These are phyloP conservation scores for Auricularia auricula-judae DNA, from an alignment of 768 basidiomycete species.

Conservation along the genomic window DNA sequence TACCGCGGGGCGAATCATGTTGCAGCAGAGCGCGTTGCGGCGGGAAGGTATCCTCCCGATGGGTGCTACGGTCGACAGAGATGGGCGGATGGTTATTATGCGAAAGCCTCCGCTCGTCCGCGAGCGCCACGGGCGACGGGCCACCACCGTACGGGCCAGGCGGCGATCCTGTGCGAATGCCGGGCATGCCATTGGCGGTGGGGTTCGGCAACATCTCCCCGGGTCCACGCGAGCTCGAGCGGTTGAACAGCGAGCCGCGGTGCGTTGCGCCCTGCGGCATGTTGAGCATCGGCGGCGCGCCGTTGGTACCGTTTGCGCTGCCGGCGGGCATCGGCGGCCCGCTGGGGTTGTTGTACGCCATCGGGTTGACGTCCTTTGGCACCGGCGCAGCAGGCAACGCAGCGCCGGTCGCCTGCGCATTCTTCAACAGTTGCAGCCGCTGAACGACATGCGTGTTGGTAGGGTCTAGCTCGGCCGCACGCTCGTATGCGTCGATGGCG, in stretches of 20 bases:
- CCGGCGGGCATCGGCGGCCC: constrained; percentile 39
- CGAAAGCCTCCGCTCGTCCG: too few relatives aligned
- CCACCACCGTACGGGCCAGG: too few relatives aligned
- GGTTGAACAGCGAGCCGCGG: neutral
- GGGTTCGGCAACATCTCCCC: neutral
- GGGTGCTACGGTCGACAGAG: neutral
- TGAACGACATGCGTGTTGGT: constrained; percentile 72
- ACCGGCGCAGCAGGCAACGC: constrained; percentile 77
- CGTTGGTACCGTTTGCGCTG: neutral
- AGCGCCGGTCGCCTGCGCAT: constrained; percentile 63
- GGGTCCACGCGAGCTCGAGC: neutral
- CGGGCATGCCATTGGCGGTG: neutral
- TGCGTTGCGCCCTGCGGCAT: neutral
- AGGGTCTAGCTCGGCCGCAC: constrained; percentile 90
- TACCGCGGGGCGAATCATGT: neutral
- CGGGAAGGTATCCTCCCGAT: neutral
- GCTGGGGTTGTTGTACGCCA: constrained; percentile 60
- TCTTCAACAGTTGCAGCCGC: constrained; percentile 66
- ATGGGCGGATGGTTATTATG: neutral
- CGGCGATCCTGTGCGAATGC: neutral
- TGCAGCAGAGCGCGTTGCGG: neutral
- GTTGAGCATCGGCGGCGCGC: neutral
- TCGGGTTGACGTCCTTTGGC: constrained; percentile 93
- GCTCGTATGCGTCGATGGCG: constrained; percentile 95
- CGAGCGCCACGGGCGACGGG: too few relatives aligned